phyloP scores from a whole-genome alignment of 2,329 filamentous ascomycete genomes.

The Fusarium penzigii region DNA sequence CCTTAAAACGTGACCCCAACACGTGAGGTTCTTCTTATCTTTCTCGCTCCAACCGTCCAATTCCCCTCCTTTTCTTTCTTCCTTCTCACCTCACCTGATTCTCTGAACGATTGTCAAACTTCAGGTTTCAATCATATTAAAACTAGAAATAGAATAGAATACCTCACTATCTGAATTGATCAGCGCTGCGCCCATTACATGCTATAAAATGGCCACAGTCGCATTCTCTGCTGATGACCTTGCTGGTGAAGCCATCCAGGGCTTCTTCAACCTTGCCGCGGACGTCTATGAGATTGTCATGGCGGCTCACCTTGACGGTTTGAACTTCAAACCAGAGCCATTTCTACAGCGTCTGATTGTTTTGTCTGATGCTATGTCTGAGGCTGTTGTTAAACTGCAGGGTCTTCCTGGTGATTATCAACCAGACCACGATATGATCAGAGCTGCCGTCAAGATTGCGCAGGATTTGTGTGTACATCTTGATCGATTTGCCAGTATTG shows the following conservation, averaged over 20 bases:
- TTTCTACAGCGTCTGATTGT: neutral
- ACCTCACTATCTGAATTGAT: slow-evolving; percentile 5
- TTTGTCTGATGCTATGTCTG: slow-evolving; percentile 4
- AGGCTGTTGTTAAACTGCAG: slow-evolving; percentile 7
- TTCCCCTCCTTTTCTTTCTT: too few relatives aligned
- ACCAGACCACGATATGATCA: neutral
- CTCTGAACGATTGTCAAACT: too few relatives aligned
- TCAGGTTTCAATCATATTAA: neutral
- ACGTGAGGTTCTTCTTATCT: too few relatives aligned
- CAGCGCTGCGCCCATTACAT: slow-evolving; percentile 29
- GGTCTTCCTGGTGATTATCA: neutral
- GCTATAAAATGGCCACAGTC: slow-evolving; percentile 35
- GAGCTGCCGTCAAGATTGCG: slow-evolving; percentile 28
- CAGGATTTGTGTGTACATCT: slow-evolving; percentile 27
- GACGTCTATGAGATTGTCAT: slow-evolving; percentile 9
- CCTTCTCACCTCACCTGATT: too few relatives aligned
- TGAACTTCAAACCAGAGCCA: too few relatives aligned
- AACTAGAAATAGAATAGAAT: neutral
- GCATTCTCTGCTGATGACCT: slow-evolving; percentile 1
- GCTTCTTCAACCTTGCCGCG: slow-evolving; percentile 20
- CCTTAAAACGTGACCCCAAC: too few relatives aligned
- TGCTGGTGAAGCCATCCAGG: slow-evolving; percentile 9
- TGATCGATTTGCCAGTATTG: slow-evolving; percentile 1
- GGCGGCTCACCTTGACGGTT: slow-evolving; percentile 2
- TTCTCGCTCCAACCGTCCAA: too few relatives aligned